Percentiles rank a stretch among this genome's conserved stretches.
Conservation (phyloP, 1,284 basidiomycete species). For the Farysia itapuensis region DNA sequence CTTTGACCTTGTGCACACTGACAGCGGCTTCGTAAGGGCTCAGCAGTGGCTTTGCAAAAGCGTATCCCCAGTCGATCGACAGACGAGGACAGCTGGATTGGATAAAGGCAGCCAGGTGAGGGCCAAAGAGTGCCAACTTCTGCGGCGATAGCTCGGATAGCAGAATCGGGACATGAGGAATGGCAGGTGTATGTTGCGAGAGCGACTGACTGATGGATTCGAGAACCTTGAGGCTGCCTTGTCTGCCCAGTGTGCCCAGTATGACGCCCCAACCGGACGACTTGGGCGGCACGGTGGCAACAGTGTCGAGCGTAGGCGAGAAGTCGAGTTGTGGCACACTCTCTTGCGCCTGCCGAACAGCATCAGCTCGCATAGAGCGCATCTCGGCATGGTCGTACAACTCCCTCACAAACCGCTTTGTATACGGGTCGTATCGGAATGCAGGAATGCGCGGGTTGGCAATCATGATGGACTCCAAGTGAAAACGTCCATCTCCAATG, state of each 20-base stretch:
- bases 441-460: constrained; percentile 94
- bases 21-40: constrained; percentile 94
- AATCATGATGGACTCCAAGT: constrained; percentile 98
- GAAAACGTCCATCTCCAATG: constrained; percentile 96
- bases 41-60: constrained; percentile 83
- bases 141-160: constrained; percentile 93
- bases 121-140: constrained; percentile 80
- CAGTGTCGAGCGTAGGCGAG: constrained; percentile 7
- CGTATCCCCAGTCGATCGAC: constrained; percentile 87
- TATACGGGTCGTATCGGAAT: constrained; percentile 97
- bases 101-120: constrained; percentile 78
- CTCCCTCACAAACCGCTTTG: constrained; percentile 92
- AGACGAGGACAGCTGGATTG: constrained; percentile 94
- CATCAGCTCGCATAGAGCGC: constrained; percentile 71
- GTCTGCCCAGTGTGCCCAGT: constrained; percentile 89
- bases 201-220: constrained; percentile 60
- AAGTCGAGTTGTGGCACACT: constrained; percentile 32
- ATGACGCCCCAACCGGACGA: constrained; percentile 79
- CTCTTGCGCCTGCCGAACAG: constrained; percentile 65
- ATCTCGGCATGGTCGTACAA: constrained; percentile 88
- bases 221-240: constrained; percentile 87
- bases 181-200: constrained; percentile 18
- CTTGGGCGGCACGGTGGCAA: neutral
- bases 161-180: constrained; percentile 81
- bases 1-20: constrained; percentile 72